Evolutionary conservation across 257 asterid genomes (phyloP), one percentile per base, ranked within the genome.

Genomic region (Galeopsis tetrahit): DNA sequence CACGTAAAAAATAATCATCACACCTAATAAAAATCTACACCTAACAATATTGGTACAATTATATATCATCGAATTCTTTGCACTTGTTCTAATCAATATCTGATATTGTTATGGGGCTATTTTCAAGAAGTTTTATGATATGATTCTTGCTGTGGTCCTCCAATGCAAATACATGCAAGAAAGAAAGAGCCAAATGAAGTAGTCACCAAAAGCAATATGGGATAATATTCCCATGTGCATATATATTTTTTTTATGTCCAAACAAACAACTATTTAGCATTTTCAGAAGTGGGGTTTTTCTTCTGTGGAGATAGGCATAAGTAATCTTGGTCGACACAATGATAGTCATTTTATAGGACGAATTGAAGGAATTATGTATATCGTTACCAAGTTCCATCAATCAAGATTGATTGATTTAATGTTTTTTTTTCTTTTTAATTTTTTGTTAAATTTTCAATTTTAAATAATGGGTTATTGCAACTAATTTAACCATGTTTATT

Each of bases 191-290:
- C 78, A 74, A 75, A 60, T 28, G 9, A 60, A 51, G 40, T 39
- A 39, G 11, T 40, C 55, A 43, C 78, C 38, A 42, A 21, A 6
- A 44, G 10, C 46, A 55, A 13, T 6, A 49, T 75, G 46, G 63
- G 66, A n/a, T 75, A 39, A 75, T n/a, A n/a, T n/a, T 68, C 65
- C 69, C 79, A 68, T 69, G 71, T 68, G 79, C 58, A 61, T 14
- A 32, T 60, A 21, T 21, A 21, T 21, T 21, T 21, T 21, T 5
- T 75, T 15, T 36, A 31, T 53, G 62, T 69, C 10, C 43, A 42
- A 53, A 52, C 66, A 74, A 74, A 63, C 49, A 73, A 62, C 28
- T 14, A 10, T 40, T 63, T 8, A 14, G 21, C 15, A 14, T 9
- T 10, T 4, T n/a, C 44, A 5, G 39, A 43, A 15, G 68, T 65